Evolutionary conservation across 1,284 basidiomycete genomes (phyloP).

Genomic region (Pseudomicrostroma phylloplanum): DNA sequence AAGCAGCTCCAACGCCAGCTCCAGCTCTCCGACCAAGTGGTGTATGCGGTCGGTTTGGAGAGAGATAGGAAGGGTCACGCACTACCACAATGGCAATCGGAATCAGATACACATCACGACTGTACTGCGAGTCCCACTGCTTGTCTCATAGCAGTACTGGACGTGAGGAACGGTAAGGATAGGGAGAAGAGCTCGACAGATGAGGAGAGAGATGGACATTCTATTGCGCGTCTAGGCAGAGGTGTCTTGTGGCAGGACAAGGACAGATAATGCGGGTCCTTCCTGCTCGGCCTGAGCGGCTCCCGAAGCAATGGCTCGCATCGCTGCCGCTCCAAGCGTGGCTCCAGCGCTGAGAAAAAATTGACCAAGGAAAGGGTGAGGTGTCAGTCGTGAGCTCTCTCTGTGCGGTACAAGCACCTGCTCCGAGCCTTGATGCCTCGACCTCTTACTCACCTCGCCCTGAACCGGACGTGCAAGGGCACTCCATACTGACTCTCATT

Average conservation of each 20-base stretch:
- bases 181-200: background rate
- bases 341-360: background rate
- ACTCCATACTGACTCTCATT: conserved; percentile 6
- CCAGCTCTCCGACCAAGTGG: too few species aligned
- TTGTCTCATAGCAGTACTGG: background rate
- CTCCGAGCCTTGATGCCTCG: background rate
- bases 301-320: background rate
- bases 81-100: too few species aligned
- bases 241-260: conserved; percentile 5
- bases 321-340: background rate
- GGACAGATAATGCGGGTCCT: background rate
- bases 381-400: background rate
- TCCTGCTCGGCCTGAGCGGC: background rate
- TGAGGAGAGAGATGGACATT: background rate
- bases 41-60: too few species aligned
- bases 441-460: background rate
- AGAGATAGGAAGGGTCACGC: too few species aligned
- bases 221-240: background rate
- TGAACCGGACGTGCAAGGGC: conserved; percentile 1
- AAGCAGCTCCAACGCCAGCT: too few species aligned
- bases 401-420: too few species aligned
- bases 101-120: too few species aligned
- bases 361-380: background rate
- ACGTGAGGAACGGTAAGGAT: background rate
- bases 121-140: too few species aligned